Evolutionary conservation across 2,329 filamentous ascomycete genomes (phyloP), one percentile per base, ranked within the genome.

Genomic region (Apiospora kogelbergensis): DNA sequence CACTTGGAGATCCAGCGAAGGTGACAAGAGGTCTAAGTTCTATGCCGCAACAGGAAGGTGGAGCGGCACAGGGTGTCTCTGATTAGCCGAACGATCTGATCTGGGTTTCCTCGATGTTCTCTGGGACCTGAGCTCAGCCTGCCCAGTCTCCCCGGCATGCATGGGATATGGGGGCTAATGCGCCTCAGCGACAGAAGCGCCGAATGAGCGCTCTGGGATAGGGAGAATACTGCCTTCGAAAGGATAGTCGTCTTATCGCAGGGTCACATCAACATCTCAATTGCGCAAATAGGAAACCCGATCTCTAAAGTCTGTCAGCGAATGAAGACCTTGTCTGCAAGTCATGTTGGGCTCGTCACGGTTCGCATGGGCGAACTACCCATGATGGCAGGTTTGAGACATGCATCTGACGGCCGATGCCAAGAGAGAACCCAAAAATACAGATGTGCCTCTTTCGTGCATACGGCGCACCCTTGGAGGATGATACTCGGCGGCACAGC

Each of bases 61-160:
- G 63, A 42, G 41, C 15, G 41, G 41, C 40, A 22, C 30, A 42
- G 53, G 63, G 41, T 65, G 22, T 44, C n/a, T 65, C 63, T 65
- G 63, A 65, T 65, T 65, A 65, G 63, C 41, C 63, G 63, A 65
- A 3, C 20, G 53, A 60, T 60, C 53, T 60, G 53, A 37, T 60
- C 53, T 37, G 24, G 63, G 44, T n/a, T 42, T 24, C 45, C 63
- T 45, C 17, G 63, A 41, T 45, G n/a, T 41, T 30, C 41, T 42
- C 63, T 45, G 30, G 24, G 24, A 45, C 24, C 17, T n/a, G 30
- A 13, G 30, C 9, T 20, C 30, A 37, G n/a, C 53, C 48, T 26
- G 24, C 10, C 48, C 30, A 13, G 53, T 60, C 53, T 15, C 30
- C 22, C 17, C 26, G 26, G 26, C 30, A 60, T 37, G 30, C 40